These are phyloP conservation scores for Daldinia caldariorum DNA, from an alignment of 495 filamentous ascomycete species.

Conservation along the genomic window DNA sequence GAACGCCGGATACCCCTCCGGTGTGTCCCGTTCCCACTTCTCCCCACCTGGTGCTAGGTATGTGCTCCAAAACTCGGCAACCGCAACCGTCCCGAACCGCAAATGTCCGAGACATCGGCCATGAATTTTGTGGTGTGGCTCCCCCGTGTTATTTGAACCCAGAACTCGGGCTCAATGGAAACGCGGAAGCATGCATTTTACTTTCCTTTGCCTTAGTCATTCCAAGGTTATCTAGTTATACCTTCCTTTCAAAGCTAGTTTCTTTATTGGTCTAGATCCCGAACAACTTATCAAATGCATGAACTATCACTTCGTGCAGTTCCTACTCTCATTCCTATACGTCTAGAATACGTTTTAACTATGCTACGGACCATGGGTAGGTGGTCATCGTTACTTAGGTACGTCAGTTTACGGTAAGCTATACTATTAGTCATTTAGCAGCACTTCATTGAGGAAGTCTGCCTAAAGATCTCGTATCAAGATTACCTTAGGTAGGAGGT, in stretches of 20 bases:
- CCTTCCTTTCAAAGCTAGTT: background rate
- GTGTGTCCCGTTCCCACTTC: background rate
- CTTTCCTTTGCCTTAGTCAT: background rate
- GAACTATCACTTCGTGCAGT: background rate
- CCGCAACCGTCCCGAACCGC: background rate
- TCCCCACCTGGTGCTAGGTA: background rate
- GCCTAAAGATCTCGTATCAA: background rate
- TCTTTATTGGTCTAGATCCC: background rate
- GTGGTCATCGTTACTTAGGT: background rate
- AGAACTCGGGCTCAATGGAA: background rate
- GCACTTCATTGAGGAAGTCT: background rate
- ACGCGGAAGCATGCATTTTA: background rate
- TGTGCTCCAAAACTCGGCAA: background rate
- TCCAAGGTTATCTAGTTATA: background rate
- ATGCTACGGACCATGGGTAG: background rate
- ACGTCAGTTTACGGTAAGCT: background rate
- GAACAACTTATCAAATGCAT: background rate
- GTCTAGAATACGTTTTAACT: background rate
- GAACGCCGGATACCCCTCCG: background rate
- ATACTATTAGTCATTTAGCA: background rate
- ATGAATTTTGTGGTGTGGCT: background rate
- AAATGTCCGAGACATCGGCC: background rate
- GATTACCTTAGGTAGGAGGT: too few relatives aligned
- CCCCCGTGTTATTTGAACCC: background rate
- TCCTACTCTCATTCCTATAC: background rate